Base-by-base conservation (phyloP, 179 eudicot genomes). In the Carnegiea gigantea region DNA sequence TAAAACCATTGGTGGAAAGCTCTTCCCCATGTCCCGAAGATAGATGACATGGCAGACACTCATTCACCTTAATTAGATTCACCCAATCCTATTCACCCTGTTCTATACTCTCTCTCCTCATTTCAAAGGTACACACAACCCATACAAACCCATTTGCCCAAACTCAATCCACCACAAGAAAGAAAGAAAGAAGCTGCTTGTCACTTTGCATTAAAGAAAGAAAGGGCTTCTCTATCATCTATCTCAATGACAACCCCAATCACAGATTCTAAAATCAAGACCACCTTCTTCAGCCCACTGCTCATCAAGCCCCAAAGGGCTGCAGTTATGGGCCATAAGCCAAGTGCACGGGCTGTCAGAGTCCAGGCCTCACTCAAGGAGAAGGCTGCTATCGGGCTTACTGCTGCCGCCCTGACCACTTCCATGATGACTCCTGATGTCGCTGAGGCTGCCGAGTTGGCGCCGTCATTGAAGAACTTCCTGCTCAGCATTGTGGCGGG, bases 381-480 rank as follows among this genome's bases (percentile, higher is more conserved):
- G 83, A 90, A 89, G 77, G 92, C 88, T 3, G 88, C 87, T 2
- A 85, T 88, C 5, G 96, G 94, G 4, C 73, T 92, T 12, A 90
- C 94, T 0, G 93, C 96, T 0, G 91, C 91, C 0, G 91, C 90
- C 3, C 81, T 93, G 15, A 85, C 96, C 1, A 91, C 89, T 0
- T 90, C 92, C 14, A 91, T 91, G 93, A 73, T 92, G 89, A 78
- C 85, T 1, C 98, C 98, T 0, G 96, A 92, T 0, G 93, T 84
- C 44, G 98, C 98, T 0, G 88, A 93, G 85, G 98, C 98, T 0
- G 98, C 98, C 0, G 89, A 76, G 67, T 73, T 88, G 8, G 64
- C 89, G 2, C 96, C 98, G 1, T 93, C 98, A 1, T 87, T 93
- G 67, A 91, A 93, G 87, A 93, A 93, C 87, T 91, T 92, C 91